These are phyloP conservation scores for Yarrowia phangngaensis DNA, from an alignment of 805 yeast species.

Conservation along the genomic window DNA sequence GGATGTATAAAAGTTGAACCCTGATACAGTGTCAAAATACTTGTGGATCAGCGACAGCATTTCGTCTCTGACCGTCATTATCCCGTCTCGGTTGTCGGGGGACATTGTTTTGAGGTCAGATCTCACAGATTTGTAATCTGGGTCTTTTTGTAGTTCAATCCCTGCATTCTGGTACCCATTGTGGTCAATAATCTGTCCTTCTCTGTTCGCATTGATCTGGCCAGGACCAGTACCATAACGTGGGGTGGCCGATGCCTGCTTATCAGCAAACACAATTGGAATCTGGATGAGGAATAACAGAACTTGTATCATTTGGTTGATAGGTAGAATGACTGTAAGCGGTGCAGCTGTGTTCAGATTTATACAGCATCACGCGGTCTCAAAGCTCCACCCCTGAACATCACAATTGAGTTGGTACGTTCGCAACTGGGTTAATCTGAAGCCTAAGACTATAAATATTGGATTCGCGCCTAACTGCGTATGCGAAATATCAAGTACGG, in stretches of 20 bases:
- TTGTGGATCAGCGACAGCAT: conserved; percentile 10
- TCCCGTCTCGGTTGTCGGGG: conserved; percentile 1
- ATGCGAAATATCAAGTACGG: too few relatives aligned
- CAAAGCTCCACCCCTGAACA: too few relatives aligned
- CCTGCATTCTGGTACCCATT: conserved; percentile 16
- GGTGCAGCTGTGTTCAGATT: too few relatives aligned
- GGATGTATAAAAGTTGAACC: conserved; percentile 5
- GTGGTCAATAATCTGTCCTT: conserved; percentile 10
- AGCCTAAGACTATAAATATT: too few relatives aligned
- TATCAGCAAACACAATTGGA: conserved; percentile 2
- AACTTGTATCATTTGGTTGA: conserved; percentile 1
- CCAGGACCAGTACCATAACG: conserved; percentile 13
- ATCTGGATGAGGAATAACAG: background rate
- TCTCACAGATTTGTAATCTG: conserved; percentile 1
- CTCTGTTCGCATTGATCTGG: conserved; percentile 9
- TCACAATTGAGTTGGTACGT: too few relatives aligned
- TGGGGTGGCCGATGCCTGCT: too few relatives aligned
- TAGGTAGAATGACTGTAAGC: too few relatives aligned
- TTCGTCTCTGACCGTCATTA: conserved; percentile 10
- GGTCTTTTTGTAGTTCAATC: background rate
- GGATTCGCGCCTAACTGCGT: too few relatives aligned
- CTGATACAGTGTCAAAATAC: conserved; percentile 11
- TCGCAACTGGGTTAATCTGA: too few relatives aligned
- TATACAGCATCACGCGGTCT: too few relatives aligned
- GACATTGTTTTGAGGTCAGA: conserved; percentile 1